Evolutionary conservation across 1,139 yeast species (phyloP).

Genomic region (Kodamaea suecica): DNA sequence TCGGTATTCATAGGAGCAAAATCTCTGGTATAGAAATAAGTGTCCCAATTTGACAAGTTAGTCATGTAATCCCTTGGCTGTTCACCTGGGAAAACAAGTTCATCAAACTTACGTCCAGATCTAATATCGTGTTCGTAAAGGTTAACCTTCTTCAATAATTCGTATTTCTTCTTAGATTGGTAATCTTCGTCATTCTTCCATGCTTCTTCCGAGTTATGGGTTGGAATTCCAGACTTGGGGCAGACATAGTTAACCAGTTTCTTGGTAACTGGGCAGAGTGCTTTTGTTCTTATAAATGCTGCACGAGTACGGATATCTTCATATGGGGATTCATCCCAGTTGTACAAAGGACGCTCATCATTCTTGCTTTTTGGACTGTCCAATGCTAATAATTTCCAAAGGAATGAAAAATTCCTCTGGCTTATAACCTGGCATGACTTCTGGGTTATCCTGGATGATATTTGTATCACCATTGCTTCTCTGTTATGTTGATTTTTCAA

Average conservation of each 20-base stretch:
- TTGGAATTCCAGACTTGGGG: constrained; percentile 93
- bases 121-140: constrained; percentile 92
- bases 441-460: background rate
- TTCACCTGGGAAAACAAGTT: constrained; percentile 84
- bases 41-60: constrained; percentile 86
- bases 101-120: constrained; percentile 91
- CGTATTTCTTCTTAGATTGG: constrained; percentile 64
- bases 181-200: constrained; percentile 80
- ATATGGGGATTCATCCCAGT: constrained; percentile 89
- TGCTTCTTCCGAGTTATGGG: constrained; percentile 87
- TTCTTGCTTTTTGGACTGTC: constrained; percentile 28
- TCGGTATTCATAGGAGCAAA: constrained; percentile 96
- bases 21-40: constrained; percentile 87
- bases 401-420: constrained; percentile 27
- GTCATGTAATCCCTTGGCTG: constrained; percentile 77
- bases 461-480: background rate
- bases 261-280: constrained; percentile 87
- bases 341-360: constrained; percentile 20
- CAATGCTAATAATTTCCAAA: constrained; percentile 39
- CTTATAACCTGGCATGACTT: background rate
- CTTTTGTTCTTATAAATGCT: constrained; percentile 82
- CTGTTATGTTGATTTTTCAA: background rate
- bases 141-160: constrained; percentile 78
- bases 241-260: constrained; percentile 81
- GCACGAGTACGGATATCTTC: constrained; percentile 89